Base-by-base conservation (phyloP, 2,329 filamentous ascomycete species). In the Camillea tinctor region DNA sequence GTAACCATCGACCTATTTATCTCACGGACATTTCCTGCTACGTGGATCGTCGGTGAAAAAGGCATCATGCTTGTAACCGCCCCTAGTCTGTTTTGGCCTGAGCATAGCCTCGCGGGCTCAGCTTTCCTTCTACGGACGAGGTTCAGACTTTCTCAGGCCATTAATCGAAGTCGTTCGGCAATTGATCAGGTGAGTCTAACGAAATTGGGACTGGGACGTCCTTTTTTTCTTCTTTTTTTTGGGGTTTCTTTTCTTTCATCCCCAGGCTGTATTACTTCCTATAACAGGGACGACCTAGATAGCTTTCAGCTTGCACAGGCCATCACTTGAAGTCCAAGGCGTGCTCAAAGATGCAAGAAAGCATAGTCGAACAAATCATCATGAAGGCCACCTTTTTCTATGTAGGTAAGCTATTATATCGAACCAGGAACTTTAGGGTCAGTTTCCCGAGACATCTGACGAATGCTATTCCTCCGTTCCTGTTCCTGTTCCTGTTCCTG, bases 391-490 rank as follows among this genome's bases (percentile, higher is more conserved):
- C 13, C n/a, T 23, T 54, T 58, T 55, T 30, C 58, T 60, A 66
- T 66, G 58, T 61, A 66, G 65, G 58, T 61, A 56, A 55, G 49
- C 52, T 48, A 50, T 53, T 63, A 51, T 52, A 51, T 65, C 56
- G 51, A 62, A 59, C 54, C 61, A 53, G 59, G 60, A 50, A 59
- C 61, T 58, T 58, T 50, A 63, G 59, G 54, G 44, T 57, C 56
- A 50, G 40, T 53, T 54, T 59, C 59, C 64, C 61, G 57, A 63
- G 64, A 66, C 62, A 60, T 59, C 49, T 54, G 64, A 44, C 54
- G 52, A 57, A 55, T 60, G 58, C 56, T 15, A 62, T 52, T 9
- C 26, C 48, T 54, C 49, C 40, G 44, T 59, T 55, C 56, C 59
- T 59, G 57, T 52, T 54, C n/a, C n/a, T n/a, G n/a, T n/a, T n/a